A percentile compares a stretch with the other conserved stretches of the same genome.
These are phyloP conservation scores for Lipomyces japonicus DNA, from an alignment of 805 yeast species.

Conservation along the genomic window DNA sequence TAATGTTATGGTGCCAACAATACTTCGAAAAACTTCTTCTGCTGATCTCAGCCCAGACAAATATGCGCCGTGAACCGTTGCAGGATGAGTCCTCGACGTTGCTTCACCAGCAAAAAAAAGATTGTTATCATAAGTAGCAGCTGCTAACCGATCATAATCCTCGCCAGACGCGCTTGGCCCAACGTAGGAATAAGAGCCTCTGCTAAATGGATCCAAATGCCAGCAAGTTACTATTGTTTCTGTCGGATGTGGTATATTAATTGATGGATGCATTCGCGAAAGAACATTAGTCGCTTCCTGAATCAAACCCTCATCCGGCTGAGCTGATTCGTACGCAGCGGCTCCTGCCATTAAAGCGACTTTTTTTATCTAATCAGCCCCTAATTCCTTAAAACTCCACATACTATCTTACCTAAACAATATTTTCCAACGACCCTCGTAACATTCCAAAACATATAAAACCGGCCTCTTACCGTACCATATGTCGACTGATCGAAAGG, in stretches of 20 bases:
- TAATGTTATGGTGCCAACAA: constrained; percentile 42
- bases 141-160: constrained; percentile 42
- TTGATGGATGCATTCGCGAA: constrained; percentile 32
- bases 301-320: constrained; percentile 37
- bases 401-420: constrained; percentile 31
- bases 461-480: constrained; percentile 37
- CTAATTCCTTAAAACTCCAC: neutral
- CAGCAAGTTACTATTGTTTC: constrained; percentile 58
- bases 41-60: constrained; percentile 44
- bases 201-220: constrained; percentile 72
- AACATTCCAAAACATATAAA: constrained; percentile 42
- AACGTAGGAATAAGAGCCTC: constrained; percentile 68
- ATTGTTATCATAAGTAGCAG: constrained; percentile 37
- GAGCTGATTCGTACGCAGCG: constrained; percentile 35
- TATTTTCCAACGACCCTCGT: constrained; percentile 39
- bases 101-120: constrained; percentile 46
- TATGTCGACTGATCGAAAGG: constrained; percentile 27
- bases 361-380: neutral
- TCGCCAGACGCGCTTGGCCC: constrained; percentile 44
- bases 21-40: constrained; percentile 40
- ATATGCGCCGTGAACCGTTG: constrained; percentile 46
- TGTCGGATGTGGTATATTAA: constrained; percentile 31
- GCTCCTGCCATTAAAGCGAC: constrained; percentile 43
- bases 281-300: constrained; percentile 36
- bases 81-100: constrained; percentile 42